Conservation (phyloP, 805 yeast genomes). For the Cyberlindnera galapagoensis region DNA sequence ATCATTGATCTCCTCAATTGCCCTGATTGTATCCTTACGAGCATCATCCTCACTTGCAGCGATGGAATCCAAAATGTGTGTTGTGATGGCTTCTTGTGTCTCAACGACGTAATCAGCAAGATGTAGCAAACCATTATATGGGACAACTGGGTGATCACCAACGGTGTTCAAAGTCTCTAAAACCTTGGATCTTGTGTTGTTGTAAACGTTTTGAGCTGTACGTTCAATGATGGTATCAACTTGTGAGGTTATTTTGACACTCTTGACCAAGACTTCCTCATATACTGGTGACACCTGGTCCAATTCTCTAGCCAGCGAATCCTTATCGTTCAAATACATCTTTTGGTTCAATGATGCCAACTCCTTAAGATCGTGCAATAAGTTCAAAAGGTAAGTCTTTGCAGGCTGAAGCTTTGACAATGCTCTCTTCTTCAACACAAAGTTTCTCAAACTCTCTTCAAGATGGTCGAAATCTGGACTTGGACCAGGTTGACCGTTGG, state of each 20-base stretch:
- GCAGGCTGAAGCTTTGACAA: slow-evolving; percentile 89
- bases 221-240: slow-evolving; percentile 60
- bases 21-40: slow-evolving; percentile 46
- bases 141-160: slow-evolving; percentile 44
- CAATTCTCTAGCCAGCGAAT: slow-evolving; percentile 41
- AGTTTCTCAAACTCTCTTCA: slow-evolving; percentile 79
- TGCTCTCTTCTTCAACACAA: slow-evolving; percentile 84
- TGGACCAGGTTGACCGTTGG: slow-evolving; percentile 21
- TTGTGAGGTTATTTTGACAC: slow-evolving; percentile 47
- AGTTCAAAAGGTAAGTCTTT: slow-evolving; percentile 70
- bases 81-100: slow-evolving; percentile 64
- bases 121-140: slow-evolving; percentile 56
- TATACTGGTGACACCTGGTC: slow-evolving; percentile 57
- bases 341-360: slow-evolving; percentile 59
- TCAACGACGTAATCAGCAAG: slow-evolving; percentile 62
- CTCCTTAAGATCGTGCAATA: slow-evolving; percentile 56
- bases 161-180: slow-evolving; percentile 41
- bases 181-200: slow-evolving; percentile 50
- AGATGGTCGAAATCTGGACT: slow-evolving; percentile 72
- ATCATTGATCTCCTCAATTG: slow-evolving; percentile 55
- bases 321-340: slow-evolving; percentile 44
- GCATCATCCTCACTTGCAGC: slow-evolving; percentile 63
- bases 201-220: slow-evolving; percentile 51
- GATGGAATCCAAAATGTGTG: slow-evolving; percentile 60
- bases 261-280: slow-evolving; percentile 44